These are phyloP conservation scores for Serendipita vermifera DNA, from an alignment of 768 basidiomycete species.

Conservation along the genomic window DNA sequence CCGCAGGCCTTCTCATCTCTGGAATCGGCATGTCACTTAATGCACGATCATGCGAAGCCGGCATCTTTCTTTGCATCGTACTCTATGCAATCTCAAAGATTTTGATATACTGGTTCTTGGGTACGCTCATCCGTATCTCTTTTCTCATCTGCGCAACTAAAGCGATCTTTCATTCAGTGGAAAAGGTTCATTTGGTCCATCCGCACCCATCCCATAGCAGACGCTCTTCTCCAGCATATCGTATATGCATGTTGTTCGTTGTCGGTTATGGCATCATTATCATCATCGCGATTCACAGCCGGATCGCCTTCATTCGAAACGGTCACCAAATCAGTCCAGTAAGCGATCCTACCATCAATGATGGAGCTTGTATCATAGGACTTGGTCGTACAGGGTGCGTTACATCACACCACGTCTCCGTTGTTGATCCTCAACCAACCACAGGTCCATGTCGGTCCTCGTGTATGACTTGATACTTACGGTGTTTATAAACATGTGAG, in stretches of 20 bases:
- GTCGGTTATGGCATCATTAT: constrained; percentile 30
- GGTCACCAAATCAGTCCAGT: neutral
- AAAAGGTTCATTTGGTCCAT: constrained; percentile 35
- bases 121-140: too few species aligned
- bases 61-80: constrained; percentile 32
- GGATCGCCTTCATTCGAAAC: constrained; percentile 26
- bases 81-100: constrained; percentile 21
- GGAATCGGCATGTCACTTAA: constrained; percentile 33
- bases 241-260: constrained; percentile 28
- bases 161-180: constrained; percentile 24
- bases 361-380: constrained; percentile 37
- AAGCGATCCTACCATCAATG: constrained; percentile 10
- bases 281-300: constrained; percentile 28
- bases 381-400: constrained; percentile 28
- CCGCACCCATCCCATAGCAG: constrained; percentile 13
- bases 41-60: constrained; percentile 27
- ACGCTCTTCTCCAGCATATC: constrained; percentile 31
- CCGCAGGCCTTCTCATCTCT: constrained; percentile 33
- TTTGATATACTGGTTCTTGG: constrained; percentile 37
- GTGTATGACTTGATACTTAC: constrained; percentile 35
- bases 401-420: too few species aligned
- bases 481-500: too few species aligned
- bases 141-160: constrained; percentile 10
- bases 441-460: constrained; percentile 31
- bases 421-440: too few species aligned